These are phyloP conservation scores for Neurospora sp. DNA, from an alignment of 495 filamentous ascomycete genomes.

Conservation along the genomic window DNA sequence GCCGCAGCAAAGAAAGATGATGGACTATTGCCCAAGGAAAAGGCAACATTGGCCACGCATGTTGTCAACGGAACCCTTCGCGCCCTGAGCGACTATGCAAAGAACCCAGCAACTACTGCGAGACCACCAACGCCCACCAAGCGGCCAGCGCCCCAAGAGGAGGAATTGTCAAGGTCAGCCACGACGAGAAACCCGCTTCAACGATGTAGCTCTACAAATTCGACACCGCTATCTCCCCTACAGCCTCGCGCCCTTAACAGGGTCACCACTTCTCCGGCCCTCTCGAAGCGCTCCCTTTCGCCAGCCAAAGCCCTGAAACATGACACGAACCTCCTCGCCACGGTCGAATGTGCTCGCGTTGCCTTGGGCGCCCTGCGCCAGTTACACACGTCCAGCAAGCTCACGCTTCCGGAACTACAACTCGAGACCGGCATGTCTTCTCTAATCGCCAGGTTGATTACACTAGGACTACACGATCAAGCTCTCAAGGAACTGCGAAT, in stretches of 20 bases:
- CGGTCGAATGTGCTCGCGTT: constrained; percentile 66
- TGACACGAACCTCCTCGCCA: constrained; percentile 29
- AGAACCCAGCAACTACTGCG: constrained; percentile 23
- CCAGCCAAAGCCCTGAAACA: constrained; percentile 11
- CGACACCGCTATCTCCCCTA: constrained; percentile 38
- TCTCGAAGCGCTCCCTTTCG: constrained; percentile 20
- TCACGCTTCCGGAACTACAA: constrained; percentile 53
- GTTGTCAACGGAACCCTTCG: constrained; percentile 71
- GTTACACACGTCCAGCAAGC: constrained; percentile 38
- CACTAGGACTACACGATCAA: constrained; percentile 60
- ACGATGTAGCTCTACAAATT: constrained; percentile 36
- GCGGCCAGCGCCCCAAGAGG: constrained; percentile 17
- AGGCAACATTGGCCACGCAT: constrained; percentile 64
- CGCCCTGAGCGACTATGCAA: constrained; percentile 62
- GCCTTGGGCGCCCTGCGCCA: constrained; percentile 61
- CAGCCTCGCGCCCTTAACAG: constrained; percentile 46
- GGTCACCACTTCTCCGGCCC: constrained; percentile 33
- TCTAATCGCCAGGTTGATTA: constrained; percentile 61
- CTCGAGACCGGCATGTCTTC: constrained; percentile 76
- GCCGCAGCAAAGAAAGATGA: constrained; percentile 14
- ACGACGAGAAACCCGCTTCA: constrained; percentile 26
- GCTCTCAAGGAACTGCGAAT: constrained; percentile 68
- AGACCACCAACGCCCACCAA: constrained; percentile 11
- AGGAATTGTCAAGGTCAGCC: constrained; percentile 24
- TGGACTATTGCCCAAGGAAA: constrained; percentile 48